These are phyloP conservation scores for Aureobasidium uvarum DNA, from an alignment of 2,329 filamentous ascomycete genomes.

Conservation along the genomic window DNA sequence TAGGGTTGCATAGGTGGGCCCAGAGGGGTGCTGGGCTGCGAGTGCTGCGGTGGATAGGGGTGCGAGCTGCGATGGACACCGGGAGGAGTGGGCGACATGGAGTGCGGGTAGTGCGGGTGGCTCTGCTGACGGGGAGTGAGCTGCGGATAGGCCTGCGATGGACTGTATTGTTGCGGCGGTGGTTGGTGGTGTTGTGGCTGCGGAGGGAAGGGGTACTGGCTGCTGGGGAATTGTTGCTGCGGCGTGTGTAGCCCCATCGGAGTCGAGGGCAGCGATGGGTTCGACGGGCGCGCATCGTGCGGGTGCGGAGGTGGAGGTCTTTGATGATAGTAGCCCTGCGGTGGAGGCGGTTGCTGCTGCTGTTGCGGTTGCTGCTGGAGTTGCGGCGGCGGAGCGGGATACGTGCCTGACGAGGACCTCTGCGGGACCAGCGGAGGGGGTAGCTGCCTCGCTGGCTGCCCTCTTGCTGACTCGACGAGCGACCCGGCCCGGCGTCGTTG, in stretches of 20 bases:
- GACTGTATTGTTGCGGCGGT: constrained; percentile 33
- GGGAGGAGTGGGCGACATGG: constrained; percentile 37
- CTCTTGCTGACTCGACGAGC: constrained; percentile 27
- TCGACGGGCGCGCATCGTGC: constrained; percentile 11
- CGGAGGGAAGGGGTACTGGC: constrained; percentile 26
- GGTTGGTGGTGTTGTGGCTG: constrained; percentile 25
- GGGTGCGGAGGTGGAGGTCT: background rate
- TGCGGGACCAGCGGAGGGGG: constrained; percentile 29
- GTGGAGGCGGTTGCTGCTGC: background rate
- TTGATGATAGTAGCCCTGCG: constrained; percentile 1
- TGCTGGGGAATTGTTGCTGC: constrained; percentile 4
- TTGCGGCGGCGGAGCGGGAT: background rate
- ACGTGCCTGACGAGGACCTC: constrained; percentile 17
- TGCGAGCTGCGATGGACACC: constrained; percentile 33
- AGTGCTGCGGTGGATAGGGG: constrained; percentile 39
- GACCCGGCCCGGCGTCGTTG: constrained; percentile 34
- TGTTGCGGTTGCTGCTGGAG: background rate
- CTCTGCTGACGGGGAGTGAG: constrained; percentile 17
- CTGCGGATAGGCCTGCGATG: constrained; percentile 32
- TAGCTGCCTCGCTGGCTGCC: constrained; percentile 29
- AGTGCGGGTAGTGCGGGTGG: constrained; percentile 12
- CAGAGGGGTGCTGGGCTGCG: constrained; percentile 51
- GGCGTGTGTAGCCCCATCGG: constrained; percentile 18
- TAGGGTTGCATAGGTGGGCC: constrained; percentile 42
- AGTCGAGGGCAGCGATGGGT: constrained; percentile 18